Evolutionary conservation across 2,329 filamentous ascomycete genomes (phyloP), one percentile per base, ranked within the genome.

Genomic region (Paecilomyces sp.): DNA sequence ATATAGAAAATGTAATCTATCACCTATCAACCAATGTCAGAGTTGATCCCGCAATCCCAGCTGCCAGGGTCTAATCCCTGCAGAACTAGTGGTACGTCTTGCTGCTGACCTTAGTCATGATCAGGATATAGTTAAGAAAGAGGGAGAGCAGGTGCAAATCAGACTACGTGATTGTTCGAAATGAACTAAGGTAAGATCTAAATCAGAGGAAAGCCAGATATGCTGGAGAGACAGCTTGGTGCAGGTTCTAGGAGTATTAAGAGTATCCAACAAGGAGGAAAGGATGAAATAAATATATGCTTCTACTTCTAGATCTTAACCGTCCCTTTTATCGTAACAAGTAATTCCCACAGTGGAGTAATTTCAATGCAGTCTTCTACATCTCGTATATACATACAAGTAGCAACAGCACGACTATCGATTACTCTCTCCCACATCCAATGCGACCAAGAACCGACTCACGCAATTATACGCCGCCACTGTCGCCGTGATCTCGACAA

Each of bases 401-500:
- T 18, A 61, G 54, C 12, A 34, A 55, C 22, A 24, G 52, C 3
- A 31, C 24, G 2, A 54, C 15, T 50, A 67, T 56, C 65, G 62
- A 34, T 77, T 77, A 67, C 74, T 76, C 65, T 78, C 76, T 8
- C 74, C 76, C 58, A 77, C 89, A 76, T 95, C 88, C 59, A 96
- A 74, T 13, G 91, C 91, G 22, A 95, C 90, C 65, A 95, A 74
- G 66, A 95, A 92, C 31, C 91, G 83, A 72, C 88, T 92, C 15
- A 95, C 90, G 70, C 89, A 92, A 71, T 95, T 95, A 72, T 95
- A 95, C 58, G 85, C 86, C 12, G 89, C 89, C 58, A 91, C 83
- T 24, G 89, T 92, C 33, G 88, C 85, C 53, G 89, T 92, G 63
- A 94, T 82, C 78, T 95, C 91, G 13, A 95, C 89, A 56, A 93